Evolutionary conservation across 495 filamentous ascomycete genomes (phyloP).

Genomic region (Aspergillus egyptiacus): DNA sequence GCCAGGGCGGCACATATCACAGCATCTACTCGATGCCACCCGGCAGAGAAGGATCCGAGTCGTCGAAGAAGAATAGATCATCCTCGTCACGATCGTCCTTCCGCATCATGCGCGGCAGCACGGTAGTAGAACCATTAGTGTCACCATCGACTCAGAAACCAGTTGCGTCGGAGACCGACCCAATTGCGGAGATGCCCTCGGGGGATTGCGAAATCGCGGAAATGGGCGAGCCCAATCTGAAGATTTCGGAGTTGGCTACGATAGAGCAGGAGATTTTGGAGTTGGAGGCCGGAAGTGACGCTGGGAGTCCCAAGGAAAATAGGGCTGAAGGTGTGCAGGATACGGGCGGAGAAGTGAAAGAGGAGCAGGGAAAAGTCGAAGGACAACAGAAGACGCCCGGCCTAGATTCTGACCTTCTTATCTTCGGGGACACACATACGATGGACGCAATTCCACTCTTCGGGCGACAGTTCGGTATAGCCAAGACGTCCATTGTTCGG

Average conservation of each 20-base stretch:
- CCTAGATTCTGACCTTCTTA: slow-evolving; percentile 1
- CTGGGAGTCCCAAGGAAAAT: neutral
- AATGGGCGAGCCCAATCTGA: too few relatives aligned
- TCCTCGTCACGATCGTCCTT: neutral
- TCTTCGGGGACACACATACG: neutral
- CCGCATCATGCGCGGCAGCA: neutral
- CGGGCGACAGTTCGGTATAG: slow-evolving; percentile 10
- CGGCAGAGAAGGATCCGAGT: neutral
- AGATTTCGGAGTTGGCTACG: neutral
- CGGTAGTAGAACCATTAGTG: neutral
- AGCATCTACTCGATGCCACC: neutral
- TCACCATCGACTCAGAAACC: neutral
- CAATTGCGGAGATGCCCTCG: neutral
- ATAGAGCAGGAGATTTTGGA: neutral
- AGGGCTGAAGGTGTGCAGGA: neutral
- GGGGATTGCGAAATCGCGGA: too few relatives aligned
- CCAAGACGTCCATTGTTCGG: slow-evolving; percentile 6
- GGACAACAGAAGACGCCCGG: neutral
- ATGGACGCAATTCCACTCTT: slow-evolving; percentile 6
- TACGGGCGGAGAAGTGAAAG: neutral
- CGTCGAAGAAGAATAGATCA: neutral
- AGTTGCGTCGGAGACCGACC: neutral
- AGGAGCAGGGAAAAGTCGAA: neutral
- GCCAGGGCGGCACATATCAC: neutral
- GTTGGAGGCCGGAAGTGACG: neutral